Evolutionary conservation across 345 rosid genomes (phyloP).

Genomic region (Populus pruinosa): DNA sequence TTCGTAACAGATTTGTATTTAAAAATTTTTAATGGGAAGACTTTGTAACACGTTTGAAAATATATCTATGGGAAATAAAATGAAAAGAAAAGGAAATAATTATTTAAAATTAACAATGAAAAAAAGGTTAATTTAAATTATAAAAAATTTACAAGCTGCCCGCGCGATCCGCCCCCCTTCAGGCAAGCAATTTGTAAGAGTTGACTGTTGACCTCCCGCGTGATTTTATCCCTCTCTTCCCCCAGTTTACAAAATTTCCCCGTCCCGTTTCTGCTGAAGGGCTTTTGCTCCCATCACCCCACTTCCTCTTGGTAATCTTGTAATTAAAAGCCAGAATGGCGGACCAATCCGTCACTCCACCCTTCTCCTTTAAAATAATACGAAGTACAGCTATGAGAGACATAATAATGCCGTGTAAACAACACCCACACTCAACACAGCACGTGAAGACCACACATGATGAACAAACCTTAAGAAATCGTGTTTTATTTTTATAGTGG

Average conservation of each 20-base stretch:
- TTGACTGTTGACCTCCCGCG: conserved; percentile 57
- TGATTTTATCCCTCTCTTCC: conserved; percentile 25
- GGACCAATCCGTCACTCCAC: neutral
- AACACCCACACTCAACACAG: conserved; percentile 14
- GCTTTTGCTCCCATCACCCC: neutral
- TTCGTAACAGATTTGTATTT: too few relatives aligned
- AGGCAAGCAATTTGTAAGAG: neutral
- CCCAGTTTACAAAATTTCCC: conserved; percentile 14
- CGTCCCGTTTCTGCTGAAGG: conserved; percentile 51
- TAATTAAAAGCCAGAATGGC: neutral
- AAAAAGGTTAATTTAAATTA: neutral
- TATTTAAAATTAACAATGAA: neutral
- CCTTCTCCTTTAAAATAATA: conserved; percentile 28
- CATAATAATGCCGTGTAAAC: conserved; percentile 30
- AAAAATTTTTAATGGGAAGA: too few relatives aligned
- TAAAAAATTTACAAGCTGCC: neutral
- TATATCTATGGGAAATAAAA: too few relatives aligned
- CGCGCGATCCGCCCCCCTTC: neutral
- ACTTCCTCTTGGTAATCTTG: conserved; percentile 2
- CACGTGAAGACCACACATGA: conserved; percentile 6
- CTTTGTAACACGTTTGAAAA: too few relatives aligned
- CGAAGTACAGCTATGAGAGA: conserved; percentile 37
- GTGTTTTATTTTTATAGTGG: neutral
- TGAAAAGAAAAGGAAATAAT: too few relatives aligned
- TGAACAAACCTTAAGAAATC: neutral